Conservation (phyloP, 352 stramenopile species). For the Globisporangium nagaii region DNA sequence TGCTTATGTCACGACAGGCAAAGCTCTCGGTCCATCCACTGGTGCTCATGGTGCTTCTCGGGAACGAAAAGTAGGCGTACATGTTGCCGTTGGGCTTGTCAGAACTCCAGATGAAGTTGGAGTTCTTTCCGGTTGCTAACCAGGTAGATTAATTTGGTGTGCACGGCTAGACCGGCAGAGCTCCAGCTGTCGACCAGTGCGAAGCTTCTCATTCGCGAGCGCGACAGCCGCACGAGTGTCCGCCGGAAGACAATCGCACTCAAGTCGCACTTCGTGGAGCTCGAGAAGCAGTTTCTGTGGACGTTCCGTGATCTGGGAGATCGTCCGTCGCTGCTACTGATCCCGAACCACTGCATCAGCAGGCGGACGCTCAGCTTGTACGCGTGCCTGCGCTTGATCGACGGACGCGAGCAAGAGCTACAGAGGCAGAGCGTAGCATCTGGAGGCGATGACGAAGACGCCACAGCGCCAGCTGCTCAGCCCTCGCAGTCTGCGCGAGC, state of each 20-base stretch:
- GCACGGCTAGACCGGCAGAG: constrained; percentile 25
- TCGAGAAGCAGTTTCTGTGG: constrained; percentile 42
- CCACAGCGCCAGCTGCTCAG: background rate
- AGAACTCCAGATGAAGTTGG: no score
- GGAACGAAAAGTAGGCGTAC: constrained; percentile 46
- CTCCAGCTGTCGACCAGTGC: constrained; percentile 43
- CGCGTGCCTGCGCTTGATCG: constrained; percentile 25
- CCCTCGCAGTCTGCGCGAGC: background rate
- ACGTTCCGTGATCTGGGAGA: constrained; percentile 30
- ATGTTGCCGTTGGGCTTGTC: constrained; percentile 1
- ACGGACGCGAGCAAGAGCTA: constrained; percentile 17
- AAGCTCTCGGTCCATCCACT: constrained; percentile 33
- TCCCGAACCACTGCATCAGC: constrained; percentile 36
- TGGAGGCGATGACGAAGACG: background rate
- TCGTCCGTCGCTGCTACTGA: constrained; percentile 27
- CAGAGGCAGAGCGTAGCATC: background rate
- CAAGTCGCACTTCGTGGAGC: constrained; percentile 30
- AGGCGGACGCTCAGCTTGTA: constrained; percentile 32
- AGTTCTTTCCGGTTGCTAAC: no score
- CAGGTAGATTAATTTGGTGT: no score
- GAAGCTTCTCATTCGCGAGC: constrained; percentile 36
- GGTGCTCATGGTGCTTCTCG: constrained; percentile 37
- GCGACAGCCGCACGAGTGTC: constrained; percentile 18
- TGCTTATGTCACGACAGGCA: constrained; percentile 7
- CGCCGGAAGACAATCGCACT: constrained; percentile 22